Base-by-base conservation (phyloP, 129 eudicot genomes). In the Flaveria ramosissima region DNA sequence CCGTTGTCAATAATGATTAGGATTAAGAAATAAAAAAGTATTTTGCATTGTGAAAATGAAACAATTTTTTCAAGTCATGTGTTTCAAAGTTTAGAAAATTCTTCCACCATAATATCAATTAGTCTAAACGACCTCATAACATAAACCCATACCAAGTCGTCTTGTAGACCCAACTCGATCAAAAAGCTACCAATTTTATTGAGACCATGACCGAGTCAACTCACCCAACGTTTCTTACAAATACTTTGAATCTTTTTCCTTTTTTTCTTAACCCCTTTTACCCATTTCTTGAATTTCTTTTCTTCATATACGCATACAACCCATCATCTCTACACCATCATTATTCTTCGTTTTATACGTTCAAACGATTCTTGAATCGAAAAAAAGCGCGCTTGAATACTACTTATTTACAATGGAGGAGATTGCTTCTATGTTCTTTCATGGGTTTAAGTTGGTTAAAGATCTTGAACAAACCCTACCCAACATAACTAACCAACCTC, bases 381-480 rank as follows among this genome's bases (percentile, higher is more conserved):
- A 41, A 27, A 27, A 52, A 57, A 71, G 2, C 60, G 83, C 65
- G 6, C 46, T 24, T 55, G 7, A n/a, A 30, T 21, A 27, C 9
- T 68, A 3, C 21, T 43, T 12, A 3, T 0, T 0, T 1, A 16
- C 6, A 16, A 91, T 88, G 97, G 94, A 87, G 32, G 94, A 91
- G 13, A 84, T 83, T 14, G 72, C 69, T 60, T 70, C 84, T 41
- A 43, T 84, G 72, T 68, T 92, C 45, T 75, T 70, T 52, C 79
- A 75, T 24, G 97, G 97, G 20, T 84, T 88, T 43, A 82, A 77
- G 75, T 47, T 92, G 41, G 96, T 85, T 21, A 90, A 80, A 73
- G 85, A 86, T 21, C 84, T 93, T 26, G 92, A 93, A 84, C 73
- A 67, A n/a, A 78, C 77, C 67, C 70, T 92, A 9, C 88, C 86